phyloP scores from a whole-genome alignment of 805 yeast species.

The Kluyveromyces lactis region DNA sequence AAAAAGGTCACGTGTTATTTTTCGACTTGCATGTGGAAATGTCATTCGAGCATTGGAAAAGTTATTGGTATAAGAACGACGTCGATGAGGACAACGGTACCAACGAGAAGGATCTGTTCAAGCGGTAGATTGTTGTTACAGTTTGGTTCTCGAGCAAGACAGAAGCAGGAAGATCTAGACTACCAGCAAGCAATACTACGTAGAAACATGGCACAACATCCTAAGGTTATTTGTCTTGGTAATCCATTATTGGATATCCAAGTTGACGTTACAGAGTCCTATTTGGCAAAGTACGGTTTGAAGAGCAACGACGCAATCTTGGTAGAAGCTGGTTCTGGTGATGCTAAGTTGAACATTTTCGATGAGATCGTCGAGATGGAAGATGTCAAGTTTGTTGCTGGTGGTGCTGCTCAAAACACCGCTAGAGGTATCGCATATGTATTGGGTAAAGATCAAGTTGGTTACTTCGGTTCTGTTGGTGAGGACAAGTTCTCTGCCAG shows the following conservation, averaged over 20 bases:
- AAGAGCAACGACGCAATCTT: conserved; percentile 93
- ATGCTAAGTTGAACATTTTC: conserved; percentile 77
- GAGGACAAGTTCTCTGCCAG: conserved; percentile 79
- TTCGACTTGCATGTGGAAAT: background rate
- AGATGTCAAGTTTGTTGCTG: conserved; percentile 73
- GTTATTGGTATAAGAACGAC: background rate
- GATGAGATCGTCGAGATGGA: conserved; percentile 61
- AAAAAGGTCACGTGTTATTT: background rate
- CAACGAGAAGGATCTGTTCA: too few species aligned
- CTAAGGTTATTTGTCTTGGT: conserved; percentile 68
- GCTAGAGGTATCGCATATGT: conserved; percentile 97
- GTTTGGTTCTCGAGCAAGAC: background rate
- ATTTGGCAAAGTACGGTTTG: conserved; percentile 70
- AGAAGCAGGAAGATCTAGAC: background rate
- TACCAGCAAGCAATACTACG: background rate
- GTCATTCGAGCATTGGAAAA: background rate
- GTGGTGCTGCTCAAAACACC: conserved; percentile 99
- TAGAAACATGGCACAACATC: conserved; percentile 7
- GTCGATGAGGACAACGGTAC: too few species aligned
- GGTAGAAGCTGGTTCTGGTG: conserved; percentile 46
- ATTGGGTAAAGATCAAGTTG: conserved; percentile 72
- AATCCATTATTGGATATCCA: conserved; percentile 88
- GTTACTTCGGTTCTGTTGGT: conserved; percentile 95
- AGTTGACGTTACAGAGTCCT: conserved; percentile 59
- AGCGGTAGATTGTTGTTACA: too few species aligned